Evolutionary conservation across 441 rosid species (phyloP).

Genomic region (Jatropha multifida): DNA sequence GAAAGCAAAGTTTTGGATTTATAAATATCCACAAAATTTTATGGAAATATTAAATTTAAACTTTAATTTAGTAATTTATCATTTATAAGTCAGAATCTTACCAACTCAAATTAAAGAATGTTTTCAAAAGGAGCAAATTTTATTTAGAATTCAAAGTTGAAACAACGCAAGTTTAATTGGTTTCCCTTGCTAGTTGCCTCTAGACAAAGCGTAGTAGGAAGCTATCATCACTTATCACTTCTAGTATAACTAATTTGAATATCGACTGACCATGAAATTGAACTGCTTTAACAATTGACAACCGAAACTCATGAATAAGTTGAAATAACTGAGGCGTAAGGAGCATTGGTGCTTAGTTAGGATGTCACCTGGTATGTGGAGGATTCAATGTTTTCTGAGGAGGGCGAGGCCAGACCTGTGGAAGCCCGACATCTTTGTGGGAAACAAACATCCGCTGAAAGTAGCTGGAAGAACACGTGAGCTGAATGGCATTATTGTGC

Average conservation of each 20-base stretch:
- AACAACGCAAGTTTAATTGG: too few relatives aligned
- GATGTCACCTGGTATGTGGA: constrained; percentile 32
- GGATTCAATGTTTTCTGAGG: constrained; percentile 26
- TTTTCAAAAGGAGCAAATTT: too few relatives aligned
- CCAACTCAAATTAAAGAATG: too few relatives aligned
- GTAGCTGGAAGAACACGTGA: constrained; percentile 46
- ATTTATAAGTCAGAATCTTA: too few relatives aligned
- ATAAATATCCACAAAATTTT: too few relatives aligned
- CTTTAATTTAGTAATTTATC: too few relatives aligned
- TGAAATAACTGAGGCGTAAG: neutral
- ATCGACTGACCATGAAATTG: neutral
- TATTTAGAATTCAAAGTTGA: too few relatives aligned
- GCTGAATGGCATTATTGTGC: constrained; percentile 41
- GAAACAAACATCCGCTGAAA: constrained; percentile 40
- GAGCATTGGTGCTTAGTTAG: neutral
- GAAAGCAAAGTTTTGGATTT: too few relatives aligned
- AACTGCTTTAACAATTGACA: too few relatives aligned
- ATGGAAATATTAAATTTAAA: too few relatives aligned
- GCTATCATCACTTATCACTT: neutral
- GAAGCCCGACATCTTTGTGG: constrained; percentile 44
- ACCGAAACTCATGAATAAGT: too few relatives aligned
- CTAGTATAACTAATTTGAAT: neutral
- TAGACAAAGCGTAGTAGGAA: neutral
- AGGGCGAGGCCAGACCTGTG: constrained; percentile 45
- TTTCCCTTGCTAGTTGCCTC: neutral